Base-by-base conservation (phyloP, 345 rosid genomes). In the Jatropha curcas region DNA sequence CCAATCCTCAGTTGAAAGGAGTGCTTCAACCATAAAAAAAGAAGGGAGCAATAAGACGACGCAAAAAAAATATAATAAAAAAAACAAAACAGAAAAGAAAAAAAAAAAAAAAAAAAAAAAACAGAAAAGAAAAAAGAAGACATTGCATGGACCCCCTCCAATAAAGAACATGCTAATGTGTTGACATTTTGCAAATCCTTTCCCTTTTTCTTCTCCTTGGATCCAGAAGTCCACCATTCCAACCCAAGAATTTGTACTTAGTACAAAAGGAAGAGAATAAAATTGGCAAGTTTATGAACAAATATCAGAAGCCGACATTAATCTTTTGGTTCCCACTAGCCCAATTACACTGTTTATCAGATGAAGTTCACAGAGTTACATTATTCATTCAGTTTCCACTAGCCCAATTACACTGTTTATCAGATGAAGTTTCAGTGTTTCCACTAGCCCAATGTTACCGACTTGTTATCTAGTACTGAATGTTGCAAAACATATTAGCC, bases 91-190 rank as follows among this genome's bases (percentile, higher is more conserved):
- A 72, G 52, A 59, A 50, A 30, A 28, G n/a, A n/a, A n/a, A n/a
- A n/a, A n/a, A n/a, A n/a, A n/a, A n/a, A n/a, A n/a, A n/a, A n/a
- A n/a, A n/a, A n/a, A n/a, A n/a, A n/a, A n/a, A n/a, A n/a, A n/a
- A n/a, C n/a, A n/a, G n/a, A n/a, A n/a, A n/a, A n/a, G n/a, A 66
- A 33, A 60, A 71, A 78, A 67, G 7, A 60, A 11, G 65, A 68
- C 70, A 80, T 77, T 83, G 77, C 57, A 76, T 70, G 80, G 79
- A 55, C 87, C 86, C 86, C 72, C 71, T 70, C 59, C 68, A 69
- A 71, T 77, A 74, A 62, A 74, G 80, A 82, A 74, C 85, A 82
- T 77, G 83, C 82, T 81, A 72, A 72, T 72, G 71, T 71, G 72
- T 69, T 80, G 77, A 82, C 88, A 80, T 84, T 84, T 71, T 62